A percentile compares a stretch with the other conserved stretches of the same genome.
These are phyloP conservation scores for Exophiala sp. DNA, from an alignment of 2,329 filamentous ascomycete species.

Conservation along the genomic window DNA sequence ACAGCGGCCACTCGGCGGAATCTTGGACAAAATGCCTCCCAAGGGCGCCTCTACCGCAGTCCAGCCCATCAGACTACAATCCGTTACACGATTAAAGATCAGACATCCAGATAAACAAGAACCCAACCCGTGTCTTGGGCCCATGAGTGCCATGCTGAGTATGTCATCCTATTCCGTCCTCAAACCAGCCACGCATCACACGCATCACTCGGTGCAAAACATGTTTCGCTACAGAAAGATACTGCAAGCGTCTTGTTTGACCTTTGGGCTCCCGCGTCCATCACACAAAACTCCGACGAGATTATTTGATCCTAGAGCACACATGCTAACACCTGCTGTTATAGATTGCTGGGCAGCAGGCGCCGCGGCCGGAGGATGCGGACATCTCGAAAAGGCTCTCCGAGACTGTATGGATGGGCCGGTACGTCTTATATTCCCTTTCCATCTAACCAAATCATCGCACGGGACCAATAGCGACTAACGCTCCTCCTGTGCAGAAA, in stretches of 20 bases:
- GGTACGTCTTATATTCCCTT: slow-evolving; percentile 47
- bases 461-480: slow-evolving; percentile 1
- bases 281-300: not conserved
- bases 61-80: slow-evolving; percentile 46
- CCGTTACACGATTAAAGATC: slow-evolving; percentile 57
- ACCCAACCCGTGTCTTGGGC: slow-evolving; percentile 61
- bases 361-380: slow-evolving; percentile 53
- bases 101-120: slow-evolving; percentile 61
- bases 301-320: too few relatives aligned
- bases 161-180: slow-evolving; percentile 31
- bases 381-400: slow-evolving; percentile 58
- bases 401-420: slow-evolving; percentile 76
- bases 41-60: slow-evolving; percentile 44
- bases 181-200: too few relatives aligned
- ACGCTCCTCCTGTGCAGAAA: slow-evolving; percentile 45
- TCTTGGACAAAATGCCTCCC: slow-evolving; percentile 39
- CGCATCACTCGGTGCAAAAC: not conserved
- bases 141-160: slow-evolving; percentile 67
- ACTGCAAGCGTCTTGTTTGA: not conserved
- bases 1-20: not conserved
- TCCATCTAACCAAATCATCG: slow-evolving; percentile 7
- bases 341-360: slow-evolving; percentile 44
- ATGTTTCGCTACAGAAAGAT: too few relatives aligned
- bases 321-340: slow-evolving; percentile 7
- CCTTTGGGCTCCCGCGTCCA: not conserved